phyloP scores from a whole-genome alignment of 352 stramenopile genomes.

The Pythium myriotylum region DNA sequence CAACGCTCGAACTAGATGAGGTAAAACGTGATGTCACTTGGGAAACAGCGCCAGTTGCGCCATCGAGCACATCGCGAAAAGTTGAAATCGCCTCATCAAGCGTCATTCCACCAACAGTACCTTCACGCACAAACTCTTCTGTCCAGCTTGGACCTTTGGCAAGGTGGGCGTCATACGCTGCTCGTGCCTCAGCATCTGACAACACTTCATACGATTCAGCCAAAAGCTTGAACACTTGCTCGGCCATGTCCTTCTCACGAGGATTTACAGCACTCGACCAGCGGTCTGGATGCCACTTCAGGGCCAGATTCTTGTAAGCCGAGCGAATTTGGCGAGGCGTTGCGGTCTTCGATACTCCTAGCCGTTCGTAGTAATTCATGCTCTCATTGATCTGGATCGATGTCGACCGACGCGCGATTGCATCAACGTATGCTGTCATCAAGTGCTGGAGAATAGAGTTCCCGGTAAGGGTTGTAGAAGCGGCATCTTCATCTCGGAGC shows the following conservation, averaged over 20 bases:
- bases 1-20: slow-evolving; percentile 65
- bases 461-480: slow-evolving; percentile 55
- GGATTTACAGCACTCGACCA: slow-evolving; percentile 53
- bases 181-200: slow-evolving; percentile 58
- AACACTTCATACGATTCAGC: slow-evolving; percentile 86
- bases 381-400: slow-evolving; percentile 80
- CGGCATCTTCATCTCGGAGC: slow-evolving; percentile 54
- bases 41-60: slow-evolving; percentile 51
- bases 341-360: slow-evolving; percentile 71
- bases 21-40: slow-evolving; percentile 69
- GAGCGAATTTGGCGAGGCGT: slow-evolving; percentile 65
- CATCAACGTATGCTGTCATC: slow-evolving; percentile 81
- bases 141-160: slow-evolving; percentile 47
- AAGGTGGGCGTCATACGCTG: slow-evolving; percentile 69
- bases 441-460: slow-evolving; percentile 83
- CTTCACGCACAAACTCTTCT: slow-evolving; percentile 78
- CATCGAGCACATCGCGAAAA: slow-evolving; percentile 79
- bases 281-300: slow-evolving; percentile 89
- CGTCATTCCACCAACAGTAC: slow-evolving; percentile 82
- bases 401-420: slow-evolving; percentile 68
- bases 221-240: slow-evolving; percentile 83
- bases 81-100: slow-evolving; percentile 83
- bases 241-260: slow-evolving; percentile 65
- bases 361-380: slow-evolving; percentile 87
- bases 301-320: slow-evolving; percentile 71